phyloP scores from a whole-genome alignment of 371 early-diverging fungal genomes.

The Globomyces sp. region DNA sequence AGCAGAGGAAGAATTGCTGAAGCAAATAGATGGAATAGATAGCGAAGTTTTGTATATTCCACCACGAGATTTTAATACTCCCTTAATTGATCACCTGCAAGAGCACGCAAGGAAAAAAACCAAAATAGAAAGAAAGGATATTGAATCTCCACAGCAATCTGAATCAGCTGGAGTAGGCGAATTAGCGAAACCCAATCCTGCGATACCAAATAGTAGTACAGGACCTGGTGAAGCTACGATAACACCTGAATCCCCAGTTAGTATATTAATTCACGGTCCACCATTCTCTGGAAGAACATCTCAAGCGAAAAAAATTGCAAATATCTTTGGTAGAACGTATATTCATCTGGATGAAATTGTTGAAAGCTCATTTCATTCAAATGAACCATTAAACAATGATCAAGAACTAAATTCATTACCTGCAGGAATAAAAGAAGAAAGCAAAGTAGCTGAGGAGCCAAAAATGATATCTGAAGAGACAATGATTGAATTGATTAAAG shows the following conservation, averaged over 20 bases:
- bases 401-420: neutral
- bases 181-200: neutral
- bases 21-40: slow-evolving; percentile 34
- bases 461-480: slow-evolving; percentile 37
- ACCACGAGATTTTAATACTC: slow-evolving; percentile 43
- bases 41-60: slow-evolving; percentile 39
- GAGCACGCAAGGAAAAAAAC: slow-evolving; percentile 27
- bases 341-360: slow-evolving; percentile 47
- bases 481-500: slow-evolving; percentile 36
- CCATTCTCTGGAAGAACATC: slow-evolving; percentile 51
- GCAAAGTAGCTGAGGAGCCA: slow-evolving; percentile 4
- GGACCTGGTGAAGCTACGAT: neutral
- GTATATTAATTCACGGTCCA: slow-evolving; percentile 54
- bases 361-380: slow-evolving; percentile 7
- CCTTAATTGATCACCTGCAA: slow-evolving; percentile 37
- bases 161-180: neutral
- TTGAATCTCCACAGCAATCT: neutral
- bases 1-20: slow-evolving; percentile 49
- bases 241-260: slow-evolving; percentile 17
- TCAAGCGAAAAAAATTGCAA: slow-evolving; percentile 36
- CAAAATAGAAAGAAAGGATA: slow-evolving; percentile 20
- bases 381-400: neutral
- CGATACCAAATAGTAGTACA: neutral
- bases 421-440: neutral
- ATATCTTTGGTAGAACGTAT: slow-evolving; percentile 28